Conservation (phyloP, 2,329 filamentous ascomycete genomes). For the Incumbomyces delicatus region DNA sequence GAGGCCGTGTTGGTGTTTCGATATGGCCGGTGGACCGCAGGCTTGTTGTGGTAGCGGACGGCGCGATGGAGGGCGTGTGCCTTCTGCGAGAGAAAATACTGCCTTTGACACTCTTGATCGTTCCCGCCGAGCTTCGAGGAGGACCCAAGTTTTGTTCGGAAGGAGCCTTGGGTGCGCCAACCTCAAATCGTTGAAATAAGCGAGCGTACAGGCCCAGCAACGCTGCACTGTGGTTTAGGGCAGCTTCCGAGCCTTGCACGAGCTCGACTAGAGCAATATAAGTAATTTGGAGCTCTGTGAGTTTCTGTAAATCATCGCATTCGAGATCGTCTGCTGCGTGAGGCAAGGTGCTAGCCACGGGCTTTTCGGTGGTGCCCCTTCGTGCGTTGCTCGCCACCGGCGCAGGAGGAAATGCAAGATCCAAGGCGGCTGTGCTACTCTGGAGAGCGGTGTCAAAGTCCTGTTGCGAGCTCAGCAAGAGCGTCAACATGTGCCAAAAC, state of each 20-base stretch:
- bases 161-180: constrained; percentile 22
- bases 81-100: constrained; percentile 66
- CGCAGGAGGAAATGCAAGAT: constrained; percentile 43
- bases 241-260: constrained; percentile 70
- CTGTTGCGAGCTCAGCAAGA: constrained; percentile 76
- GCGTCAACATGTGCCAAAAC: constrained; percentile 80
- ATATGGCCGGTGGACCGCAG: not conserved
- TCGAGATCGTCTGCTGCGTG: constrained; percentile 69
- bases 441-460: constrained; percentile 71
- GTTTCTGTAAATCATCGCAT: constrained; percentile 69
- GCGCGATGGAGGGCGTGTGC: constrained; percentile 37
- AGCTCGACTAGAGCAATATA: constrained; percentile 77
- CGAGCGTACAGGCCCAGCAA: constrained; percentile 71
- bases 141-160: constrained; percentile 34
- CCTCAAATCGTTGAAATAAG: constrained; percentile 60
- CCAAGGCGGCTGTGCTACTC: constrained; percentile 82
- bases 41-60: constrained; percentile 15
- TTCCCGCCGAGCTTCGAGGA: constrained; percentile 62
- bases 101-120: constrained; percentile 57
- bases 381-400: constrained; percentile 48
- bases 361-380: constrained; percentile 38
- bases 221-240: constrained; percentile 81
- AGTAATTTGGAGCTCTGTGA: constrained; percentile 94
- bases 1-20: constrained; percentile 6
- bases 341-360: constrained; percentile 25